Base-by-base conservation (phyloP, 257 asterid species). In the Plantago elongata region DNA sequence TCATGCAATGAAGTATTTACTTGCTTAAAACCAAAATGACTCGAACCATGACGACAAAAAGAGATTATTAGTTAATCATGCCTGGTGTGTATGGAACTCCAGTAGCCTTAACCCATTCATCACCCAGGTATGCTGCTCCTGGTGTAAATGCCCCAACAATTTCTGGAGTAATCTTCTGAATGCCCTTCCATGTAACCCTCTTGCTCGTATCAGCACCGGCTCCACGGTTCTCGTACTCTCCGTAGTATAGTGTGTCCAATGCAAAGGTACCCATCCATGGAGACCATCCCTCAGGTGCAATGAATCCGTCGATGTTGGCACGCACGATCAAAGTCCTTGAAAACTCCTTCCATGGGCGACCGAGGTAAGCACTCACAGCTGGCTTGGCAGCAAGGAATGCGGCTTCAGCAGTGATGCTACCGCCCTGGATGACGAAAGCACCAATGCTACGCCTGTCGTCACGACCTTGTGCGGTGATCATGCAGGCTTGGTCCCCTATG, bases 401-500 rank as follows among this genome's bases (percentile, higher is more conserved):
- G 0, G 78, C 73, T n/a, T 83, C 96, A 0, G 89, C 86, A 12
- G 13, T 14, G 54, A 90, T 70, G 11, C 65, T 51, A 54, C 77
- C 75, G 72, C 81, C 75, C 43, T 85, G 96, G 69, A 88, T 1
- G 13, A 83, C 64, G 17, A 72, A 83, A 43, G 64, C 79, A 7
- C 97, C 94, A 0, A 66, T 40, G 13, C 88, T 72, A 2, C 80
- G 81, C 5, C 30, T 17, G 15, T 90, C 87, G 42, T 75, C 85
- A 16, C 96, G 83, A 3, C 96, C 98, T 63, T 90, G 98, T 12
- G 97, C 97, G 1, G 95, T 89, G 15, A 87, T 88, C 95, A 87
- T 87, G 73, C 95, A 87, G 0, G 75, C 86, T 52, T 84, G 97
- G 80, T 77, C 75, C 2, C 46, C 61, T 37, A 81, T n/a, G 4